Base-by-base conservation (phyloP, 257 asterid genomes). In the Sherardia arvensis region DNA sequence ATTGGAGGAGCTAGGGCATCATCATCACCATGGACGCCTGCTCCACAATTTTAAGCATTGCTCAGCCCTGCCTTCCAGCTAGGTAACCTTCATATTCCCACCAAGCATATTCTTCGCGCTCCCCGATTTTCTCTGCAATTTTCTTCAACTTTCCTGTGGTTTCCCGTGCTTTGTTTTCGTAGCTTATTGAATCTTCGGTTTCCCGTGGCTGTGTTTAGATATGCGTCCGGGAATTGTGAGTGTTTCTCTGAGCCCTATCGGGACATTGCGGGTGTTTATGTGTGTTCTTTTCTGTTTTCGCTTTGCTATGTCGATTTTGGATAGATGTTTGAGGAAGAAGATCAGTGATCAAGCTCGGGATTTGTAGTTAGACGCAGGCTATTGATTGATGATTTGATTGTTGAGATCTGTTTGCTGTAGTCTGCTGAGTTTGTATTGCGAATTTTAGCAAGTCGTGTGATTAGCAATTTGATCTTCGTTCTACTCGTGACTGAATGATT, bases 1-100 rank as follows among this genome's bases (percentile, higher is more conserved):
- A 58, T 29, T 59, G 63, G 63, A 30, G 63, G 63, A 30, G 63
- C 25, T 59, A 59, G 63, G 63, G 63, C 63, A 59, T 32, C n/a
- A n/a, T n/a, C n/a, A 32, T 59, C 48, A n/a, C 32, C 63, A 49
- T 20, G 56, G 9, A 49, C 26, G 56, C 26, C 56, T 49, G n/a
- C 56, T 49, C 56, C 51, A 43, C 7, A 2, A 7, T 17, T 6
- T 43, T n/a, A n/a, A n/a, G 51, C 51, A 43, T 43, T 49, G 56
- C 20, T 49, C 56, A 49, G 4, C 56, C 56, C 56, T 20, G n/a
- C 56, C 26, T 14, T 18, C 56, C 12, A 49, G 23, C 23, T 18
- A 30, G 62, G 62, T 28, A 38, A 58, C 8, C 34, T 29, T 29
- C 62, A 28, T 17, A 58, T 58, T 28, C 22, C 2, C 17, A 4